Conservation (phyloP, 768 basidiomycete genomes). For the Leucosporidium yakuticum region DNA sequence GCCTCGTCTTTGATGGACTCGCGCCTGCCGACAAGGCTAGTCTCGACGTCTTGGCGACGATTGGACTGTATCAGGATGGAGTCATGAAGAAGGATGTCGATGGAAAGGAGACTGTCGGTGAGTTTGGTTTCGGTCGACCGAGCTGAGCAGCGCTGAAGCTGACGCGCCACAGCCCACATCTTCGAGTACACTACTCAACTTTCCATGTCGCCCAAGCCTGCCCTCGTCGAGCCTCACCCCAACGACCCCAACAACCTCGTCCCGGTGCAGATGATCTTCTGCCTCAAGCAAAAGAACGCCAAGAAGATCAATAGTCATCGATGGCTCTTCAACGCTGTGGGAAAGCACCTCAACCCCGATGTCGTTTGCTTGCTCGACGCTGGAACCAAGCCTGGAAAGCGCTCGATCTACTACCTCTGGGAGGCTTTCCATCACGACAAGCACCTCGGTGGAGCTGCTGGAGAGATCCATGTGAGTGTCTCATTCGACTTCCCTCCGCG, state of each 20-base stretch:
- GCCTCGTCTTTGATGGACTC: slow-evolving; percentile 74
- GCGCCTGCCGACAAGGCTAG: slow-evolving; percentile 83
- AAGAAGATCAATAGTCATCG: slow-evolving; percentile 96
- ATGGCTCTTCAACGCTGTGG: slow-evolving; percentile 95
- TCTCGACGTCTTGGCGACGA: slow-evolving; percentile 48
- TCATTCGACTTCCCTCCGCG: background rate
- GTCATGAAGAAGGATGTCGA: slow-evolving; percentile 40
- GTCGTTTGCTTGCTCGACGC: slow-evolving; percentile 89
- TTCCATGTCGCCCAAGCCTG: slow-evolving; percentile 82
- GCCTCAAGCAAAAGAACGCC: slow-evolving; percentile 58
- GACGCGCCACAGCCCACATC: slow-evolving; percentile 65
- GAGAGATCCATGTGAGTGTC: slow-evolving; percentile 40
- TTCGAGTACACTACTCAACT: slow-evolving; percentile 98
- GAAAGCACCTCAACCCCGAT: slow-evolving; percentile 59
- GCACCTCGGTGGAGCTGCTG: slow-evolving; percentile 36
- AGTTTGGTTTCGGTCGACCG: background rate
- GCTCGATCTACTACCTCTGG: slow-evolving; percentile 94
- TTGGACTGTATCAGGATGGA: slow-evolving; percentile 41
- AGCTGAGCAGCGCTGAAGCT: background rate
- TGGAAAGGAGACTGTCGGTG: slow-evolving; percentile 54
- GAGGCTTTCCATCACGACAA: slow-evolving; percentile 56
- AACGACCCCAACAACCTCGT: slow-evolving; percentile 88
- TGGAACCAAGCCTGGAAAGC: slow-evolving; percentile 93
- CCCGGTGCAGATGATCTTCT: slow-evolving; percentile 50
- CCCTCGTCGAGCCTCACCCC: slow-evolving; percentile 80